Evolutionary conservation across 2,329 filamentous ascomycete species (phyloP), one percentile per base, ranked within the genome.

Genomic region (Penicillium capsulatum): DNA sequence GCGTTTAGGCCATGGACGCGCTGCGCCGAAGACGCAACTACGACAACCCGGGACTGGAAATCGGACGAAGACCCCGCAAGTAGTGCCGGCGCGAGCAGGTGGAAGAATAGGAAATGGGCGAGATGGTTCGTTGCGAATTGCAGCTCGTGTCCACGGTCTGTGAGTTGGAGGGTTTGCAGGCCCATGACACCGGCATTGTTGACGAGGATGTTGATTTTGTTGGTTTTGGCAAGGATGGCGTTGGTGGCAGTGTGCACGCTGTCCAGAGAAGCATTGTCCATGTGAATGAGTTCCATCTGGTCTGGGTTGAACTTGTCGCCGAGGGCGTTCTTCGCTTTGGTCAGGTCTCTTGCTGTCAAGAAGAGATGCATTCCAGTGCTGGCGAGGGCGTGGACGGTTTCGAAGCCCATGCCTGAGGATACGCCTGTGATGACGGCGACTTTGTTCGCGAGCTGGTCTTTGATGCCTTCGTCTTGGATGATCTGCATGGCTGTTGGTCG

Each of bases 101-200:
- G 60, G 42, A 75, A 73, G 9, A 79, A 64, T 1, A 77, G 61
- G 59, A 79, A 79, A 48, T 76, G 71, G 2, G 61, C 64, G 1
- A 80, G 58, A 48, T 79, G 67, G 51, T 79, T 77, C 1, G 67
- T 71, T 22, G 65, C 73, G 36, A 80, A 72, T 36, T 79, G 75
- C 0, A 55, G 48, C 48, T 80, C 76, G 47, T 69, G 68, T 2
- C 44, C 46, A 3, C 45, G 41, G 8, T 42, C 69, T 66, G 53
- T 75, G 66, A 42, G 54, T 44, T 11, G 62, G 4, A 50, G 51
- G 16, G 50, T 38, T 8, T 40, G 49, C 6, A 44, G 27, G 3
- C 33, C 50, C 59, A 75, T 71, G 30, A 77, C 61, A 2, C 63
- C 70, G 1, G 65, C 70, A 45, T 73, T 74, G 53, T 58, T 63